Conservation (phyloP, 352 stramenopile species). For the Blastocystis sp. region DNA sequence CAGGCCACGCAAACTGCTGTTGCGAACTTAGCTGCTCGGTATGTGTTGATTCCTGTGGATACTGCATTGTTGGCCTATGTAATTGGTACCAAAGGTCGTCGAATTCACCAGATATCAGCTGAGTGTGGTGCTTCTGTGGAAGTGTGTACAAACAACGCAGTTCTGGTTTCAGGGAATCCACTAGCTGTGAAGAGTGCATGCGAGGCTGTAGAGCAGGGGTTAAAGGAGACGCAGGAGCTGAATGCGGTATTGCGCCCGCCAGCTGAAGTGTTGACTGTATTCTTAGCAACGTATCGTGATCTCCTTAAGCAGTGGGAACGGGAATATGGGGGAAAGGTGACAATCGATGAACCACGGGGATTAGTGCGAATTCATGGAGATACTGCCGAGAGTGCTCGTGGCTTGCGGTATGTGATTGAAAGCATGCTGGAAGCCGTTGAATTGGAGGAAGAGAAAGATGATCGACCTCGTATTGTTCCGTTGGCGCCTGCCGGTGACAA, state of each 20-base stretch:
- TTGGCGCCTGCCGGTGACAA: neutral
- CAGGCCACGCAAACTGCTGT: neutral
- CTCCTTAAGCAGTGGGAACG: neutral
- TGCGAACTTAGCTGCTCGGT: neutral
- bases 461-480: neutral
- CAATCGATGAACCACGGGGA: neutral
- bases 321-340: neutral
- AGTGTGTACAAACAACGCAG: neutral
- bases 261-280: neutral
- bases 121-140: neutral
- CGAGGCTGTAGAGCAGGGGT: neutral
- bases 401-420: neutral
- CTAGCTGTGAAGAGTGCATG: neutral
- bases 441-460: neutral
- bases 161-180: neutral
- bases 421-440: slow-evolving; percentile 3
- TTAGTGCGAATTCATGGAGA: neutral
- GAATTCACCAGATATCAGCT: neutral
- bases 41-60: neutral
- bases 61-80: neutral
- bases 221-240: neutral
- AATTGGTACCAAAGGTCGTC: neutral
- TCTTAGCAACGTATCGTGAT: neutral
- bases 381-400: neutral
- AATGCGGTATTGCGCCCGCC: neutral